These are phyloP conservation scores for Triticum dicoccoides DNA, from an alignment of 176 grass and related monocot genomes.

Conservation along the genomic window DNA sequence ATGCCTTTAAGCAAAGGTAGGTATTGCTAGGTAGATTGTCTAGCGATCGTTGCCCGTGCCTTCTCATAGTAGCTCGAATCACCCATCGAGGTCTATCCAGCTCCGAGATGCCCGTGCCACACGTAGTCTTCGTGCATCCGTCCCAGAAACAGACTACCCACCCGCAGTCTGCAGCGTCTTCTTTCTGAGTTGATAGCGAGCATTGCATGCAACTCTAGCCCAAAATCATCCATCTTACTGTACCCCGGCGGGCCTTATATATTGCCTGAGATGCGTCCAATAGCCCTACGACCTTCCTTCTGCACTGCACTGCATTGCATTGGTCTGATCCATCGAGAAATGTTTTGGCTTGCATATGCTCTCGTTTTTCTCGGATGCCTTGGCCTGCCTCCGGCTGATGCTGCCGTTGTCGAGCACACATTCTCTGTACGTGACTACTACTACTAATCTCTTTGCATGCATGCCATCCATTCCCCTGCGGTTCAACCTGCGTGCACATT, in stretches of 20 bases:
- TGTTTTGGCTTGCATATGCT: neutral
- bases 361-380: constrained; percentile 23
- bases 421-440: constrained; percentile 31
- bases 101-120: neutral
- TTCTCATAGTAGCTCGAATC: neutral
- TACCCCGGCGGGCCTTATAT: neutral
- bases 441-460: neutral
- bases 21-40: neutral
- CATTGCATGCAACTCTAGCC: neutral
- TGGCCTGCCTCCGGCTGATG: neutral
- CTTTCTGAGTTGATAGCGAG: neutral
- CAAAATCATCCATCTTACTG: neutral
- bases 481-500: neutral
- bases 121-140: neutral
- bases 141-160: neutral
- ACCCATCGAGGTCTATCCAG: neutral
- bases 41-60: constrained; percentile 1
- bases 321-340: neutral
- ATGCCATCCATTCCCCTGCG: neutral
- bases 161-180: neutral
- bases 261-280: neutral
- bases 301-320: neutral
- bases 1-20: neutral
- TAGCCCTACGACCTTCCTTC: neutral
- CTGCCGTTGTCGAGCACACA: constrained; percentile 50